Percentiles rank a stretch among this genome's conserved stretches.
phyloP scores from a whole-genome alignment of 306 rosid genomes.

The Lagenaria siceraria region DNA sequence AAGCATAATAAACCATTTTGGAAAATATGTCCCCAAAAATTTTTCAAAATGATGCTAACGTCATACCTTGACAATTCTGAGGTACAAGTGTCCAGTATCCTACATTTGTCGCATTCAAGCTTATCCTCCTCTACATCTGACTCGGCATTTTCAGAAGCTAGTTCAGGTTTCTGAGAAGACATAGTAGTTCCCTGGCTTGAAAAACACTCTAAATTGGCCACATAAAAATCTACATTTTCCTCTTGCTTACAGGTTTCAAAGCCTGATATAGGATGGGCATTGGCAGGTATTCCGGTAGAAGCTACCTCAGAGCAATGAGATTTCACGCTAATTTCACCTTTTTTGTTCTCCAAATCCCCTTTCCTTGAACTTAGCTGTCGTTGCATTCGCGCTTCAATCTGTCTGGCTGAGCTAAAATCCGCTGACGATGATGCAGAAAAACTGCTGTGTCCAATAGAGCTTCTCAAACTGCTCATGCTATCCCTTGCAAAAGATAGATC shows the following conservation, averaged over 20 bases:
- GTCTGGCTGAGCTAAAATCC: slow-evolving; percentile 52
- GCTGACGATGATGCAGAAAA: slow-evolving; percentile 62
- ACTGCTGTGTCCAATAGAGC: slow-evolving; percentile 56
- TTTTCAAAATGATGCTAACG: slow-evolving; percentile 15
- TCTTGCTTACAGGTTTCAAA: slow-evolving; percentile 24
- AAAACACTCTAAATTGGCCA: slow-evolving; percentile 21
- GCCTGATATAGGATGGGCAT: slow-evolving; percentile 23
- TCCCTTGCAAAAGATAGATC: slow-evolving; percentile 49
- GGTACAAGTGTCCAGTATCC: slow-evolving; percentile 29
- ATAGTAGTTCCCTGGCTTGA: slow-evolving; percentile 17
- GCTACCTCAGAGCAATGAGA: slow-evolving; percentile 31
- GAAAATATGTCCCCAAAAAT: slow-evolving; percentile 13
- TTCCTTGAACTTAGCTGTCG: slow-evolving; percentile 51
- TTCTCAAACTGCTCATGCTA: slow-evolving; percentile 49
- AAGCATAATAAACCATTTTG: slow-evolving; percentile 16
- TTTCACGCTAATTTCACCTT: slow-evolving; percentile 31
- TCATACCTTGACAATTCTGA: slow-evolving; percentile 21
- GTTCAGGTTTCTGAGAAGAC: slow-evolving; percentile 20
- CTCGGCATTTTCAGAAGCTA: slow-evolving; percentile 22
- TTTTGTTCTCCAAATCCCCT: slow-evolving; percentile 27
- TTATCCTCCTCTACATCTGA: slow-evolving; percentile 35
- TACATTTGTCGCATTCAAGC: slow-evolving; percentile 16
- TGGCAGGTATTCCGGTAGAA: slow-evolving; percentile 25
- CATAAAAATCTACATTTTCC: slow-evolving; percentile 22
- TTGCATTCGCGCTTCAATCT: slow-evolving; percentile 38